Base-by-base conservation (phyloP, 441 rosid genomes). In the Omphalea diandra region DNA sequence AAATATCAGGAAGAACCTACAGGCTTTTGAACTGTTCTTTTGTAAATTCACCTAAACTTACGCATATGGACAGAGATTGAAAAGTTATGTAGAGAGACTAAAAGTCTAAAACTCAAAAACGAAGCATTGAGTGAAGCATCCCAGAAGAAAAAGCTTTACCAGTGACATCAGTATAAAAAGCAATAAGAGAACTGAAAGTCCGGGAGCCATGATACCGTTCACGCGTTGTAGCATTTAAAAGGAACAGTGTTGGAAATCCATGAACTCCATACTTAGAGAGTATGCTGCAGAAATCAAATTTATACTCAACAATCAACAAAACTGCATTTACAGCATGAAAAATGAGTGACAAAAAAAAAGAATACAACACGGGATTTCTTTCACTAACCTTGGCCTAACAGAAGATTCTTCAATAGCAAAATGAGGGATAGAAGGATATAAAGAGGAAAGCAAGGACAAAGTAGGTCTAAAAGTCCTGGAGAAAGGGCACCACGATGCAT, bases 401-500 rank as follows among this genome's bases (percentile, higher is more conserved):
- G 96, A 70, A 9, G 94, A 86, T 79, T 94, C 98, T 75, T 88
- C 90, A 7, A 94, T 79, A 0, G 94, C 91, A 67, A 91, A 83
- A 72, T 94, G 98, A 31, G 87, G 84, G 35, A 90, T 70, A 6
- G 93, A 82, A 3, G 96, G 84, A 76, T 84, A 94, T 17, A 87
- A 75, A 61, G 91, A 83, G 49, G 98, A 78, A 33, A 94, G 73
- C 68, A 85, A 52, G 63, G 89, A 83, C 70, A 94, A 91, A 27
- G 80, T 82, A 3, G 93, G 97, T 54, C 88, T 83, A 57, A 91
- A 86, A n/a, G 72, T 77, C 72, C 86, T 76, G 1, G 98, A 94
- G 77, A 94, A 94, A 35, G 97, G 97, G 82, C 98, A 94, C 97
- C 98, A 91, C 2, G 96, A 85, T 36, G 98, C 97, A 76, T 91